Evolutionary conservation across 108 stramenopile genomes (phyloP).

Genomic region (Cyclotella baltica): DNA sequence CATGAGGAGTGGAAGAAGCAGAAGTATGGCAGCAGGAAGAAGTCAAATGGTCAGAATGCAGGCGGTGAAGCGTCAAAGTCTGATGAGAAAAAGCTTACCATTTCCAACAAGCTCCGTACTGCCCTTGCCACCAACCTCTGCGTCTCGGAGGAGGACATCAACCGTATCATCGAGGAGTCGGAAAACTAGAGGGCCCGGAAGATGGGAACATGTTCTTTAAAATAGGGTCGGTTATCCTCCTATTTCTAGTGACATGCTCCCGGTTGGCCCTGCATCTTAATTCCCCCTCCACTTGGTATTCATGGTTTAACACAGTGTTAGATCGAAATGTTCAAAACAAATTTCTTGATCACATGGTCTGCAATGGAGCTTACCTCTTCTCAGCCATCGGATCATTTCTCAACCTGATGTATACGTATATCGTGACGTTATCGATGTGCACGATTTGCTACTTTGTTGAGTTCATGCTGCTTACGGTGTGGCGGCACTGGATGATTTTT

Average conservation of each 20-base stretch:
- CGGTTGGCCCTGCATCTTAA: not conserved
- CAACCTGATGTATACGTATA: no score
- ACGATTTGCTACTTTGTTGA: no score
- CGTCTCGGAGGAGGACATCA: conserved; percentile 1
- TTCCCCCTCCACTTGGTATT: not conserved
- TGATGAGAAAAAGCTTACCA: conserved; percentile 2
- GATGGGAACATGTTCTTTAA: not conserved
- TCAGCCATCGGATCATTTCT: no score
- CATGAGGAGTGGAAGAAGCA: conserved; percentile 3
- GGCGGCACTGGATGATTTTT: no score
- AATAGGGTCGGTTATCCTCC: not conserved
- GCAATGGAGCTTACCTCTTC: no score
- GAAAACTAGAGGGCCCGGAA: conserved; percentile 22
- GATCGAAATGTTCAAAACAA: no score
- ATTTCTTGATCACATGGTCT: not conserved
- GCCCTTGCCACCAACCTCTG: not conserved
- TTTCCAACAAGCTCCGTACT: not conserved
- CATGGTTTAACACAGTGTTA: no score
- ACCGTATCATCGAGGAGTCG: not conserved
- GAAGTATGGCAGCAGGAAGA: not conserved
- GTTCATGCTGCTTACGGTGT: no score
- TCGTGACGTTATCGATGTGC: no score
- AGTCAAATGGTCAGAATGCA: not conserved
- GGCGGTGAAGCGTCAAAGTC: no score
- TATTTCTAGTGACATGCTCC: not conserved